Evolutionary conservation across 768 basidiomycete genomes (phyloP), one percentile per base, ranked within the genome.

Genomic region (Amanita fuliginea): DNA sequence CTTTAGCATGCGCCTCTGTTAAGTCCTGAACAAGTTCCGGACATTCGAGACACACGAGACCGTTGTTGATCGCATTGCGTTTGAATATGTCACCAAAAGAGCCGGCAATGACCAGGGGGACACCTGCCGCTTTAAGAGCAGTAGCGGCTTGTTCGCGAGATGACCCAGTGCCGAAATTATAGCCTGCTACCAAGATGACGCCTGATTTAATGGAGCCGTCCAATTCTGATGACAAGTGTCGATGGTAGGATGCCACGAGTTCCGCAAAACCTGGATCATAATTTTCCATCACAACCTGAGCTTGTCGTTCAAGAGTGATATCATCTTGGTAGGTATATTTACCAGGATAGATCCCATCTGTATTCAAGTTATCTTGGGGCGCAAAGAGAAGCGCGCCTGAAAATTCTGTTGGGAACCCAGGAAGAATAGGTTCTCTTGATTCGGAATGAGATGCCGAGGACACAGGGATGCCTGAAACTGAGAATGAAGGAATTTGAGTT

Each of bases 281-380:
- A 70, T 98, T 99, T 70, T 99, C 95, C 94, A 98, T 97, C 35
- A 97, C 95, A 18, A 98, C 86, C 59, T 96, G 80, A 2, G 92
- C 94, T 64, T 98, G 96, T 24, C 83, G 79, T 53, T 83, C 85
- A 32, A 92, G 90, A 1, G 95, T 97, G 63, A 99, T 96, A 60
- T 97, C 96, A 63, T 99, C 96, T 66, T 96, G 93, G 66, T 99
- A 99, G 5, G 95, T 99, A 66, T 96, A 98, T 66, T 96, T 98
- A 16, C 95, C 95, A 0, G 96, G 96, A 68, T 99, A 99, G 59
- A 99, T 91, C 1, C 88, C 96, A 60, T 99, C 96, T 1, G 96
- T 99, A 64, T 94, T 98, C 53, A 99, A 66, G 61, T 99, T 99
- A 64, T 99, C 96, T 60, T 97, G 93, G 0, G 96, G 96, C 0